These are phyloP conservation scores for Miamiensis avidus DNA, from an alignment of 169 alveolate species.

Conservation along the genomic window DNA sequence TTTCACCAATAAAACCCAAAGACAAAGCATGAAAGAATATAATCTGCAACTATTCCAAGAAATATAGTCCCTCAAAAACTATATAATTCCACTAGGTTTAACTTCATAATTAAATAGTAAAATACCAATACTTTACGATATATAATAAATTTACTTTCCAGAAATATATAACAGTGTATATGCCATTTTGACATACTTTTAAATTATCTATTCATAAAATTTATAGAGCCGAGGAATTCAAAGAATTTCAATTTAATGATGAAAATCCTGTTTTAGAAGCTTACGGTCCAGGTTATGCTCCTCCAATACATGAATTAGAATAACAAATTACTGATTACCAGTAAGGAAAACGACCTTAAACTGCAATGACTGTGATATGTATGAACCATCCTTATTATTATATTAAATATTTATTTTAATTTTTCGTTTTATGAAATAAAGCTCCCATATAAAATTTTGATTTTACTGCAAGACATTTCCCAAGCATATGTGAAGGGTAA, in stretches of 20 bases:
- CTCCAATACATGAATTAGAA: background rate
- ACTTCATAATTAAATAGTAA: background rate
- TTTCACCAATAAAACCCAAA: too few relatives aligned
- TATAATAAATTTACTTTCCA: too few relatives aligned
- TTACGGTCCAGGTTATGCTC: background rate
- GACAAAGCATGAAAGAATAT: background rate
- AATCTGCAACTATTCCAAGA: background rate
- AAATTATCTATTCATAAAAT: too few relatives aligned
- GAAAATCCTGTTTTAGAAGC: background rate
- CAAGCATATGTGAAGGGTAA: background rate
- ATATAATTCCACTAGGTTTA: background rate
- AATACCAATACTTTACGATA: too few relatives aligned
- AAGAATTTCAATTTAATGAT: background rate
- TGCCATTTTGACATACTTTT: too few relatives aligned
- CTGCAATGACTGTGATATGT: too few relatives aligned
- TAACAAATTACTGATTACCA: background rate
- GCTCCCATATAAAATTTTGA: background rate
- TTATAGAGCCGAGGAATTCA: background rate
- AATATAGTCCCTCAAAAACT: background rate
- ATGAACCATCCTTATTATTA: too few relatives aligned
- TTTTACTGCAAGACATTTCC: background rate
- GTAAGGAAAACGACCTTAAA: too few relatives aligned
- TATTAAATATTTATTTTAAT: too few relatives aligned
- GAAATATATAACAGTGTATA: background rate
- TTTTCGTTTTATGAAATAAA: too few relatives aligned